Percentiles rank a stretch among this genome's conserved stretches.
Conservation (phyloP, 345 rosid species). For the Gossypioides kirkii region DNA sequence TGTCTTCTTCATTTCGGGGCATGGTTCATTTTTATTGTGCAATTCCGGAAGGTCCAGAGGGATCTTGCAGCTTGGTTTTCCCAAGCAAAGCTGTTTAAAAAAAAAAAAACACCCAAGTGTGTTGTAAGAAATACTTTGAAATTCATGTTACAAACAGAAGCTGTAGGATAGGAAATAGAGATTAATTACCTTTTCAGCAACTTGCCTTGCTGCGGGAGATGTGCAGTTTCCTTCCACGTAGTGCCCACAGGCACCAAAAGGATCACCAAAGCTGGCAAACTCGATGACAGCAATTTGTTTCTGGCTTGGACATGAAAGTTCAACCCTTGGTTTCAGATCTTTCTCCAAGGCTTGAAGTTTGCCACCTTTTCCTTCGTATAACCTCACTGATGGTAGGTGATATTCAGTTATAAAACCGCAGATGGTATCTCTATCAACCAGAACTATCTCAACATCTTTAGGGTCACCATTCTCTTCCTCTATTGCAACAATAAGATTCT, state of each 20-base stretch:
- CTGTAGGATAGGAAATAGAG: not conserved
- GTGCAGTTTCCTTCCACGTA: constrained; percentile 49
- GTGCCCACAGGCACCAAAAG: constrained; percentile 64
- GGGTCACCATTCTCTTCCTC: constrained; percentile 68
- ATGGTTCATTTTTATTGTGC: constrained; percentile 32
- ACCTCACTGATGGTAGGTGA: constrained; percentile 51
- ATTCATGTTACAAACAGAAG: too few species aligned
- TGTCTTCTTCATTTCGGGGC: constrained; percentile 42
- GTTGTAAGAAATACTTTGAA: not conserved
- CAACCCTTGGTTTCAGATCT: constrained; percentile 40
- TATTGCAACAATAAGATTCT: constrained; percentile 57
- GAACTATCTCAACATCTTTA: constrained; percentile 43
- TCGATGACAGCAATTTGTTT: constrained; percentile 53
- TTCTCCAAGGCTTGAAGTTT: constrained; percentile 28
- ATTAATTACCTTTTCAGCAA: constrained; percentile 57
- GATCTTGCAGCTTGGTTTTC: constrained; percentile 47
- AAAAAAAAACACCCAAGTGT: not conserved
- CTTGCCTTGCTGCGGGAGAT: constrained; percentile 42
- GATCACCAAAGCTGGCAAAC: constrained; percentile 81
- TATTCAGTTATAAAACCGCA: constrained; percentile 56
- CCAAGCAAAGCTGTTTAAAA: constrained; percentile 51
- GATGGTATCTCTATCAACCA: constrained; percentile 63
- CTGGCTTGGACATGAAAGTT: constrained; percentile 41
- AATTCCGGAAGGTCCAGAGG: constrained; percentile 44
- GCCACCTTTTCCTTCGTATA: constrained; percentile 46